Base-by-base conservation (phyloP, 1,284 basidiomycete species). In the Apiotrichum laibachii region DNA sequence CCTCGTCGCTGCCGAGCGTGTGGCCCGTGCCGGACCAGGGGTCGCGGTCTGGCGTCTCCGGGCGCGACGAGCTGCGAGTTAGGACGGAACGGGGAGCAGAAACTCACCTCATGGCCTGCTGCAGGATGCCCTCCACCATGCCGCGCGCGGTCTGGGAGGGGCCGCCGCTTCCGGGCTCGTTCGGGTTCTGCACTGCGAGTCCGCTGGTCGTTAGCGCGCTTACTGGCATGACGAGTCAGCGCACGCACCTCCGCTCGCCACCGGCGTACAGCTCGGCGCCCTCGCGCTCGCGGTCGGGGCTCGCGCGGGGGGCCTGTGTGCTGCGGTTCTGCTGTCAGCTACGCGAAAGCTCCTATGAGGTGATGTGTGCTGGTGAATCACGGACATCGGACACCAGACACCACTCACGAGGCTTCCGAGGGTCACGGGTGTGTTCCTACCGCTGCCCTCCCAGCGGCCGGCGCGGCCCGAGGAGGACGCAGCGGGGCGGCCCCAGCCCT, bases 181-280 rank as follows among this genome's bases (percentile, higher is more conserved):
- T 71, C 6, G 95, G 95, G 71, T 93, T 92, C 78, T 96, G 85
- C 0, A 98, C 85, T 1, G 88, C 90, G 40, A 99, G 83, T 0
- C 93, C 95, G 77, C 93, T 97, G 53, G n/a, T 0, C 13, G 33
- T 61, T 7, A 50, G 34, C 19, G 16, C 39, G 26, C 15, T 8
- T 26, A 21, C 6, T 10, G 9, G 8, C 18, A 12, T 10, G 22
- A 2, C 15, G 11, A n/a, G 16, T 34, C 19, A 1, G 16, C 1
- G 12, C 12, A 47, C 53, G n/a, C n/a, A 55, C 53, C 54, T 56
- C 68, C 88, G 81, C 73, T 92, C 90, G 1, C 92, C 92, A 42
- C 92, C 92, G 4, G 92, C 86, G 50, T 76, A 79, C 22, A 77
- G 64, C 81, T 87, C 26, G 67, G 87, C 53, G 79, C 82, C 37